A percentile compares a stretch with the other conserved stretches of the same genome.
Evolutionary conservation across 805 yeast genomes (phyloP).

Genomic region (Ogataea dorogensis): DNA sequence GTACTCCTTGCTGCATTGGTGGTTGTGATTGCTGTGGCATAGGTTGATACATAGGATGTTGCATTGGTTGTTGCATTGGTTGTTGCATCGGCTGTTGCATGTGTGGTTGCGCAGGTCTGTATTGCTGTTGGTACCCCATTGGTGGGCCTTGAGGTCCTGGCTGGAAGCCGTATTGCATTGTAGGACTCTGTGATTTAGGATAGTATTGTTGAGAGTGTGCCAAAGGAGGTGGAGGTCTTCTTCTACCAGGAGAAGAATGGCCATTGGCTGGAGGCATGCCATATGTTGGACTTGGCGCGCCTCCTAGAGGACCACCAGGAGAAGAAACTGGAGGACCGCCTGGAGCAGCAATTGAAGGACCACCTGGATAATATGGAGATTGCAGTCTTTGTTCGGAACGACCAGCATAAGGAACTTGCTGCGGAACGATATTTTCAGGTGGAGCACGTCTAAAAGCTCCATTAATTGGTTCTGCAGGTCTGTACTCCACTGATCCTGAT

Average conservation of each 20-base stretch:
- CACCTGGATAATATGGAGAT: constrained; percentile 17
- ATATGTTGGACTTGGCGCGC: background rate
- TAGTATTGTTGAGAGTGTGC: constrained; percentile 15
- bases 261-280: background rate
- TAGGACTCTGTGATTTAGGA: constrained; percentile 9
- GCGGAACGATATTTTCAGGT: constrained; percentile 25
- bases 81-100: too few relatives aligned
- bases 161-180: constrained; percentile 1
- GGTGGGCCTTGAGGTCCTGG: constrained; percentile 1
- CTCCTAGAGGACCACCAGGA: too few relatives aligned
- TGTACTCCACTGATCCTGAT: constrained; percentile 8
- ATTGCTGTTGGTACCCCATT: background rate
- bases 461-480: constrained; percentile 21
- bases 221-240: constrained; percentile 16
- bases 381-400: constrained; percentile 14
- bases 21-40: too few relatives aligned
- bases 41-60: too few relatives aligned
- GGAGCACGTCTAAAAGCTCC: constrained; percentile 25
- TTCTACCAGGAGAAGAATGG: constrained; percentile 4
- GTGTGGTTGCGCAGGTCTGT: background rate
- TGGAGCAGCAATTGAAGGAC: too few relatives aligned
- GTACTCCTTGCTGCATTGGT: background rate
- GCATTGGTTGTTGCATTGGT: too few relatives aligned
- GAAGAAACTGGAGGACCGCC: too few relatives aligned
- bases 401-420: constrained; percentile 18